Percentiles rank a stretch among this genome's conserved stretches.
phyloP scores from a whole-genome alignment of 257 asterid species.

The Rauvolfia tetraphylla region DNA sequence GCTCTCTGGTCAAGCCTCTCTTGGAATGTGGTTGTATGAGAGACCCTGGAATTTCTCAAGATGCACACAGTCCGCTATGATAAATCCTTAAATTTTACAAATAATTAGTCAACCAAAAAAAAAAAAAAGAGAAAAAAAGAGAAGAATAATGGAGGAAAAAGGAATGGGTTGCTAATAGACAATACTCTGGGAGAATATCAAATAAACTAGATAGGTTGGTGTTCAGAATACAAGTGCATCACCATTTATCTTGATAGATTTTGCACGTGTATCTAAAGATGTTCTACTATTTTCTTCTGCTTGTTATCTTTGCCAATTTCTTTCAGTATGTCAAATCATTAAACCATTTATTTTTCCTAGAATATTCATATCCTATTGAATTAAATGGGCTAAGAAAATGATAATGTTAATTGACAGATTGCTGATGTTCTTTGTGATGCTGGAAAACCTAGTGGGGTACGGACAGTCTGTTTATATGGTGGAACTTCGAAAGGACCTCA shows the following conservation, averaged over 20 bases:
- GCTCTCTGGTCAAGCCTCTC: neutral
- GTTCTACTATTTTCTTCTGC: neutral
- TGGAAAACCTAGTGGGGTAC: constrained; percentile 76
- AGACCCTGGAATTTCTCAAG: neutral
- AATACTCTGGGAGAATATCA: neutral
- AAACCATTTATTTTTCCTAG: neutral
- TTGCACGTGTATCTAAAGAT: neutral
- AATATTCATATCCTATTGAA: neutral
- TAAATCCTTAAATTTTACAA: neutral
- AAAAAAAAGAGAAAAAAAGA: neutral
- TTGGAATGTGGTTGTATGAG: neutral
- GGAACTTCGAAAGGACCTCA: constrained; percentile 92
- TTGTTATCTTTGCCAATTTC: neutral
- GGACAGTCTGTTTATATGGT: constrained; percentile 83
- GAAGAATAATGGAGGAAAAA: neutral
- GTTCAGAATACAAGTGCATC: too few species aligned
- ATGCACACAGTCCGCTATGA: neutral
- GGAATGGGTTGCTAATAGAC: neutral
- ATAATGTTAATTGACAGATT: constrained; percentile 43
- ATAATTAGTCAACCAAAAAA: neutral
- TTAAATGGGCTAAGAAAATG: constrained; percentile 8
- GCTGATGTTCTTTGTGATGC: constrained; percentile 87
- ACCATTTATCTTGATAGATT: neutral
- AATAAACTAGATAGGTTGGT: neutral
- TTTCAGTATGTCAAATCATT: neutral